phyloP scores from a whole-genome alignment of 768 basidiomycete species.

The Tylopilus subfusipes region DNA sequence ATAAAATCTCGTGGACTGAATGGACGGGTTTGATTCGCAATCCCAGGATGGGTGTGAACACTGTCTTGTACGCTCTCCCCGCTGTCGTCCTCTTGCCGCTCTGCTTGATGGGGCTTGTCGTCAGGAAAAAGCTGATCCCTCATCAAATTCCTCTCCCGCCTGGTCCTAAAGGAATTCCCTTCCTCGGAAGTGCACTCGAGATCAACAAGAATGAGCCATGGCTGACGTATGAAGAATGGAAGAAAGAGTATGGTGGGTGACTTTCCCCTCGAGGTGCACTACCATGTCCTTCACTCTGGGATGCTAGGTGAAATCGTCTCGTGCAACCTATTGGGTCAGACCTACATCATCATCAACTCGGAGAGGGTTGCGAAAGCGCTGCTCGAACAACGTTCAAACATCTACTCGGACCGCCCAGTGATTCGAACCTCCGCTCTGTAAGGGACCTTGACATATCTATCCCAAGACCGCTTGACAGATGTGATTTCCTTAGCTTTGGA shows the following conservation, averaged over 20 bases:
- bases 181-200: slow-evolving; percentile 25
- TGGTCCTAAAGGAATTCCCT: slow-evolving; percentile 28
- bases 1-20: slow-evolving; percentile 4
- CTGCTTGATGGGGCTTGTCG: not conserved
- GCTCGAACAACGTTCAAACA: slow-evolving; percentile 25
- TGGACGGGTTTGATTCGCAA: not conserved
- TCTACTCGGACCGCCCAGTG: slow-evolving; percentile 22
- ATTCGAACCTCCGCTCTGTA: slow-evolving; percentile 7
- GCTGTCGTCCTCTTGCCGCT: slow-evolving; percentile 1
- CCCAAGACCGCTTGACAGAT: not conserved
- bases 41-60: slow-evolving; percentile 5
- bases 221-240: slow-evolving; percentile 33
- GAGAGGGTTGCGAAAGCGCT: slow-evolving; percentile 20
- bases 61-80: not conserved
- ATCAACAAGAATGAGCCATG: slow-evolving; percentile 28
- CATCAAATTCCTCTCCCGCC: slow-evolving; percentile 26
- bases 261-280: not conserved
- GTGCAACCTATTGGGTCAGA: slow-evolving; percentile 19
- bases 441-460: not conserved
- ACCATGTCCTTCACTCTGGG: not conserved
- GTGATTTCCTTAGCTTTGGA: slow-evolving; percentile 16
- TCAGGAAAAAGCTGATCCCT: slow-evolving; percentile 9
- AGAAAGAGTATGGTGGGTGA: slow-evolving; percentile 28
- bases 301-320: slow-evolving; percentile 21
- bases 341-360: slow-evolving; percentile 23